phyloP scores from a whole-genome alignment of 1,284 basidiomycete genomes.

The Amylostereum areolatum region DNA sequence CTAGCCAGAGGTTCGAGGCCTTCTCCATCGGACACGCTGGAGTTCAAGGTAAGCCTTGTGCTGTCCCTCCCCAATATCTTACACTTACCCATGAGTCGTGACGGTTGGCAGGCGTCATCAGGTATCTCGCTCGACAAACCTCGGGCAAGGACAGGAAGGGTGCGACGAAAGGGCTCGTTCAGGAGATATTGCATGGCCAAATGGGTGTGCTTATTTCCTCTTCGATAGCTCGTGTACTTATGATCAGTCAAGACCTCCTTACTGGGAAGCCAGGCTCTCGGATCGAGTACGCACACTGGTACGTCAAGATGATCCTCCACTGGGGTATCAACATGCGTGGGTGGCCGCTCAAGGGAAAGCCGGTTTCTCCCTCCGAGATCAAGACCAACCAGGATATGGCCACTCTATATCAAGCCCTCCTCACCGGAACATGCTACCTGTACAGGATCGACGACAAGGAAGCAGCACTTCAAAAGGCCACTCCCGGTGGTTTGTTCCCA shows the following conservation, averaged over 20 bases:
- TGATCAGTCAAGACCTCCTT: not conserved
- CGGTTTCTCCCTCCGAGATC: not conserved
- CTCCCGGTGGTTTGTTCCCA: too few relatives aligned
- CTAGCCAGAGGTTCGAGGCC: not conserved
- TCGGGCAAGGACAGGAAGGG: too few relatives aligned
- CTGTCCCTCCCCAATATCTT: too few relatives aligned
- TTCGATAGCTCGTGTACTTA: not conserved
- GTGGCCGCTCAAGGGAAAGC: not conserved
- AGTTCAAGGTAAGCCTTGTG: not conserved
- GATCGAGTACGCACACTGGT: not conserved
- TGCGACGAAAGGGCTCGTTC: not conserved
- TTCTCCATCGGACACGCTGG: not conserved
- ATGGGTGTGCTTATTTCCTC: not conserved
- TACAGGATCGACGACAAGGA: not conserved
- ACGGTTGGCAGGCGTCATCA: too few relatives aligned
- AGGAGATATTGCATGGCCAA: not conserved
- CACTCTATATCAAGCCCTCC: not conserved
- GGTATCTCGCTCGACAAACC: not conserved
- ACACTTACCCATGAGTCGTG: too few relatives aligned
- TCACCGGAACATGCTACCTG: not conserved
- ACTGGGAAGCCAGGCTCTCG: not conserved
- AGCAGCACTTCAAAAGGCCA: too few relatives aligned
- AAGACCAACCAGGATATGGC: not conserved
- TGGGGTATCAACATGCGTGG: not conserved
- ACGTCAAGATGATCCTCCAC: not conserved